Evolutionary conservation across 345 rosid genomes (phyloP).

Genomic region (Citrus mangshanensis): DNA sequence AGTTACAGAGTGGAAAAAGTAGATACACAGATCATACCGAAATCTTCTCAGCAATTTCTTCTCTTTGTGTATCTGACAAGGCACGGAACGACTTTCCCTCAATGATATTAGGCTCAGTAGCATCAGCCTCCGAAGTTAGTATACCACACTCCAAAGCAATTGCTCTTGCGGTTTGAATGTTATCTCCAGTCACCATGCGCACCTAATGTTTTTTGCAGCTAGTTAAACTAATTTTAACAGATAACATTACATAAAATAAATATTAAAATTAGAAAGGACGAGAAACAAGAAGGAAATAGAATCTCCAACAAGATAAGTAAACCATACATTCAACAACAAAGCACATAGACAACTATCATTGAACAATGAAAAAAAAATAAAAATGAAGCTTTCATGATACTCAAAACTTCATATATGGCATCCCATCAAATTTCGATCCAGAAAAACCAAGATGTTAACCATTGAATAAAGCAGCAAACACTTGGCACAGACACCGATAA

Average conservation of each 20-base stretch:
- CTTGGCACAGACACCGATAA: background rate
- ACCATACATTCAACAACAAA: background rate
- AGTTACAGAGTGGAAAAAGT: background rate
- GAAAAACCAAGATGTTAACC: background rate
- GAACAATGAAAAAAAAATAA: background rate
- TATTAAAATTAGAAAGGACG: too few species aligned
- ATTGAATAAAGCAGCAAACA: background rate
- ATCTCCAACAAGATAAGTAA: background rate
- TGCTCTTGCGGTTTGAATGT: conserved; percentile 89
- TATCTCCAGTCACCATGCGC: conserved; percentile 99
- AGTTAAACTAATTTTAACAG: background rate
- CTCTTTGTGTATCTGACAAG: conserved; percentile 65
- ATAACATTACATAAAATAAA: background rate
- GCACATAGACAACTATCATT: background rate
- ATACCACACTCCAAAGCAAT: conserved; percentile 97
- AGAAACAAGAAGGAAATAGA: background rate
- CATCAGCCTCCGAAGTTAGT: conserved; percentile 54
- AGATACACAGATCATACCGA: conserved; percentile 44
- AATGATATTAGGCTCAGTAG: conserved; percentile 62
- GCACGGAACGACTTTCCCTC: conserved; percentile 85
- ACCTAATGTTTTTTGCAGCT: conserved; percentile 45
- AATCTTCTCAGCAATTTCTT: conserved; percentile 68
- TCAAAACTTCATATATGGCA: background rate
- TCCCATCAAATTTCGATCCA: background rate
- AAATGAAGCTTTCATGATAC: background rate